Percentiles rank a stretch among this genome's conserved stretches.
Evolutionary conservation across 176 grass and related monocot genomes (phyloP).

Genomic region (Otatea glauca): DNA sequence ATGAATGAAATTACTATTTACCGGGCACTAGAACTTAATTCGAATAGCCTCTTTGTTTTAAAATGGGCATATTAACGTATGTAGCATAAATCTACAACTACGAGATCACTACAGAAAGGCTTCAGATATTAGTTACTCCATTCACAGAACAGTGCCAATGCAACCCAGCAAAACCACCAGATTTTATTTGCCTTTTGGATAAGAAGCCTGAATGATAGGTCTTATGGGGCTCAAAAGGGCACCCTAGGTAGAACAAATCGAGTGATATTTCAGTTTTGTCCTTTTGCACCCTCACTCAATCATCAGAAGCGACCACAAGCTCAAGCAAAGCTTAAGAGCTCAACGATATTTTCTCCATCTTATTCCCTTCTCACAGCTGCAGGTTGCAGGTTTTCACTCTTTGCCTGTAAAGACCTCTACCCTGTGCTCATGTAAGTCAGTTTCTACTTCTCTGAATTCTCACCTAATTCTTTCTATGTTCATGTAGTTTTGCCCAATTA

Average conservation of each 20-base stretch:
- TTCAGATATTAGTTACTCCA: background rate
- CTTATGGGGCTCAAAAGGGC: conserved; percentile 17
- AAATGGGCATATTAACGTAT: background rate
- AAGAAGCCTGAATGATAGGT: conserved; percentile 25
- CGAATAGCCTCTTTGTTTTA: background rate
- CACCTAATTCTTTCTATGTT: background rate
- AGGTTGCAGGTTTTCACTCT: background rate
- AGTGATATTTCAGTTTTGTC: conserved; percentile 33
- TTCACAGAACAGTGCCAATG: background rate
- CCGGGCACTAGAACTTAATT: background rate
- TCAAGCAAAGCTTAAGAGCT: background rate
- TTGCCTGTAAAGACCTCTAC: background rate
- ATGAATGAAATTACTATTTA: background rate
- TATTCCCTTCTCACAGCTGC: background rate
- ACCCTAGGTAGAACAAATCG: conserved; percentile 25
- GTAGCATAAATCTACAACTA: background rate
- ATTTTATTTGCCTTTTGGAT: conserved; percentile 35
- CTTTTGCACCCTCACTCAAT: background rate
- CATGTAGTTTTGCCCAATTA: background rate
- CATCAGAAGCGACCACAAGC: conserved; percentile 18
- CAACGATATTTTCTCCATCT: conserved; percentile 5
- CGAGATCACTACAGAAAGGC: background rate
- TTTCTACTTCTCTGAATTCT: background rate
- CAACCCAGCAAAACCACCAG: background rate
- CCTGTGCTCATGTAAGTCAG: conserved; percentile 38